Evolutionary conservation across 148 eudicot genomes (phyloP).

Genomic region (Nepenthes gracilis): DNA sequence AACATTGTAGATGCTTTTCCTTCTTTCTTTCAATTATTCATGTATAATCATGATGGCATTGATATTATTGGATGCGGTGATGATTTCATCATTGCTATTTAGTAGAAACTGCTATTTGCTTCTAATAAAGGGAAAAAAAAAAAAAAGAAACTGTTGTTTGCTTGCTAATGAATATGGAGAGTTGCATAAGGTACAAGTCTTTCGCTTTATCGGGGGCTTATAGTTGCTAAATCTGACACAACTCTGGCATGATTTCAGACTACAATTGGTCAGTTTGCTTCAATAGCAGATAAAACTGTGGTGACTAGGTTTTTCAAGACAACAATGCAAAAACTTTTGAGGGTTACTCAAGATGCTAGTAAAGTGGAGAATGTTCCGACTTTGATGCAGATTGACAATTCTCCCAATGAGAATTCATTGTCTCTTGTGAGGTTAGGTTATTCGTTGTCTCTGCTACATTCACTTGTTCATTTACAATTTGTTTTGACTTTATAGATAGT

Average conservation of each 20-base stretch:
- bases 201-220: not conserved
- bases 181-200: not conserved
- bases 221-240: slow-evolving; percentile 1
- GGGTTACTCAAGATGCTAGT: slow-evolving; percentile 43
- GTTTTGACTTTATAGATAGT: not conserved
- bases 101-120: too few species aligned
- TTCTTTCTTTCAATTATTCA: too few species aligned
- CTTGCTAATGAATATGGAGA: too few species aligned
- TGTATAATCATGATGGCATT: too few species aligned
- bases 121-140: too few species aligned
- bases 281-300: slow-evolving; percentile 50
- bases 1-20: too few species aligned
- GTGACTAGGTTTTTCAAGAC: slow-evolving; percentile 33
- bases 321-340: slow-evolving; percentile 52
- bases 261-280: slow-evolving; percentile 70
- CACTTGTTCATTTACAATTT: not conserved
- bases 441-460: not conserved
- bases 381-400: slow-evolving; percentile 61
- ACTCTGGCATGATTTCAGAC: slow-evolving; percentile 25
- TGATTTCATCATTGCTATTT: too few species aligned
- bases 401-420: slow-evolving; percentile 28
- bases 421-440: slow-evolving; percentile 39
- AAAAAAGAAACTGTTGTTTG: too few species aligned
- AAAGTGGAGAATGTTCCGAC: slow-evolving; percentile 17
- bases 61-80: too few species aligned